These are phyloP conservation scores for Phialophora expanda DNA, from an alignment of 2,329 filamentous ascomycete genomes.

Conservation along the genomic window DNA sequence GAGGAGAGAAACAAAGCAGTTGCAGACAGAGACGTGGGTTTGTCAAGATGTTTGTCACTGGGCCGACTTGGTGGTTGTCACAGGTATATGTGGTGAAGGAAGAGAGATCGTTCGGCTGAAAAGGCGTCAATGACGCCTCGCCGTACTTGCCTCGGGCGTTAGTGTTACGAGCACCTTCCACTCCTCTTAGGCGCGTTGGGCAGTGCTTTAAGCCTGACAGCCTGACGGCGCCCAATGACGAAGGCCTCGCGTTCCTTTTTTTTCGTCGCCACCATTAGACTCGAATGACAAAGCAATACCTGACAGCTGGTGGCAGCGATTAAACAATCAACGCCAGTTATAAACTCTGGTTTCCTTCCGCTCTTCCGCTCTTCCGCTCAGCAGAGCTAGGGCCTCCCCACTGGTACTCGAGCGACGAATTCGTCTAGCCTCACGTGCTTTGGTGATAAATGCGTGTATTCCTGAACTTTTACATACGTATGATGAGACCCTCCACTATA, in stretches of 20 bases:
- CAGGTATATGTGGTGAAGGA: constrained; percentile 22
- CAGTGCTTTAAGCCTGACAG: background rate
- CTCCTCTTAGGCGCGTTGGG: background rate
- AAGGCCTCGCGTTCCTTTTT: background rate
- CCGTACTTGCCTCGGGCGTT: constrained; percentile 6
- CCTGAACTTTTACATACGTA: background rate
- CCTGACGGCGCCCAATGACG: background rate
- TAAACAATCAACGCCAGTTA: background rate
- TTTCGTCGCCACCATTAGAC: constrained; percentile 2
- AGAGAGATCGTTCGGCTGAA: constrained; percentile 18
- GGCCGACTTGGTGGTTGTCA: constrained; percentile 7
- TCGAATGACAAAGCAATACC: background rate
- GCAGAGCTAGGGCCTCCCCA: background rate
- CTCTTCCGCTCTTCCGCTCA: background rate
- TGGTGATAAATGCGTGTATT: background rate
- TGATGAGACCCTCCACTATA: background rate
- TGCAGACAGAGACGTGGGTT: constrained; percentile 10
- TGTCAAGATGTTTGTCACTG: constrained; percentile 27
- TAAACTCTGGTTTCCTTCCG: background rate
- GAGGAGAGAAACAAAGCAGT: constrained; percentile 17
- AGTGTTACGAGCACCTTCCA: background rate
- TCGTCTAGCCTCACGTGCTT: background rate
- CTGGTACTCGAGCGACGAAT: background rate
- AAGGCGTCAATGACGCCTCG: background rate
- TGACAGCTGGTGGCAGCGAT: background rate